phyloP scores from a whole-genome alignment of 164 flowering plant genomes.

The Sedum album region DNA sequence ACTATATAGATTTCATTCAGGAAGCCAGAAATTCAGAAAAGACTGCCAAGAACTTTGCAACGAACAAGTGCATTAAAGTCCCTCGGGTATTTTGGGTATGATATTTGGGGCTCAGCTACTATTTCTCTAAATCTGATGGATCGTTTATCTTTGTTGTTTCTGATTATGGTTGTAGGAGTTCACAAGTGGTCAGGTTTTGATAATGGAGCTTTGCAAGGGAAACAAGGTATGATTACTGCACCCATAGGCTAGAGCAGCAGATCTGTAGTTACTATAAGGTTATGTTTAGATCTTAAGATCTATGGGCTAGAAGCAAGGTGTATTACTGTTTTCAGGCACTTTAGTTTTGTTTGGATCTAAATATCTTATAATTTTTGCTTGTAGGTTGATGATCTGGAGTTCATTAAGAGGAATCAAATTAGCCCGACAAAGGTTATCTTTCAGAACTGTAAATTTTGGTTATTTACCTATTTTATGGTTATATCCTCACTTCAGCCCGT shows the following conservation, averaged over 20 bases:
- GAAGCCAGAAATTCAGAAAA: slow-evolving; percentile 74
- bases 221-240: slow-evolving; percentile 43
- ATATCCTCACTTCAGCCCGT: not conserved
- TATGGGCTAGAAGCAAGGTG: too few species aligned
- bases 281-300: too few species aligned
- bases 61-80: slow-evolving; percentile 43
- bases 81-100: slow-evolving; percentile 80
- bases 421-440: slow-evolving; percentile 53
- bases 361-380: not conserved
- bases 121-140: not conserved
- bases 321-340: too few species aligned
- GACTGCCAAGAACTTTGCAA: slow-evolving; percentile 52
- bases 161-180: slow-evolving; percentile 37
- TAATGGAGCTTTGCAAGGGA: slow-evolving; percentile 73
- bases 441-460: not conserved
- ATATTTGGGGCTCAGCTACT: not conserved
- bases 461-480: not conserved
- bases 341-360: not conserved
- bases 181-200: slow-evolving; percentile 67
- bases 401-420: slow-evolving; percentile 40
- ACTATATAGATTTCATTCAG: slow-evolving; percentile 63
- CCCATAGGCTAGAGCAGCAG: not conserved
- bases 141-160: slow-evolving; percentile 1
- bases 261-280: not conserved
- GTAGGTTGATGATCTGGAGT: slow-evolving; percentile 77